Base-by-base conservation (phyloP, 75 land plant species). In the Pinus albicaulis region DNA sequence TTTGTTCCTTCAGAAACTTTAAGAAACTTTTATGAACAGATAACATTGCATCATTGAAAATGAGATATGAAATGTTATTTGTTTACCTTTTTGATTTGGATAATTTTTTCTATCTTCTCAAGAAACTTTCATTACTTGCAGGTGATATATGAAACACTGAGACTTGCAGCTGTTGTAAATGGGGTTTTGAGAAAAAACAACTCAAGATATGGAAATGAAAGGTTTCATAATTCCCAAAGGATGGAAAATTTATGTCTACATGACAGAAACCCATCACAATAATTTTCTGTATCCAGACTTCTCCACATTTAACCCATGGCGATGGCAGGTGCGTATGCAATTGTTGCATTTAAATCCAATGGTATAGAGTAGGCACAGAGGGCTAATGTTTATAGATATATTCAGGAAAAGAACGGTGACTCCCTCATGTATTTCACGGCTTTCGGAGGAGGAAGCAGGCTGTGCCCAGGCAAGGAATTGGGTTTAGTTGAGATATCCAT, bases 61-160 rank as follows among this genome's bases (percentile, higher is more conserved):
- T n/a, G n/a, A n/a, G n/a, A n/a, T n/a, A n/a, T n/a, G 34, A 17
- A 38, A 19, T 26, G 28, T 15, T 63, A 4, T 26, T 28, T 15
- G 31, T 1, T 63, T 63, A 5, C 1, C 6, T 63, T 44, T 44
- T 44, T 44, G 48, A 44, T 44, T 44, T 44, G 6, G 7, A 5
- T 41, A 41, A 5, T 63, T 41, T 44, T 0, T 57, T 16, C 19
- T 57, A 5, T 3, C 7, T 63, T 34, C 4, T 64, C 7, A 64
- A 15, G 14, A 10, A 48, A 11, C 52, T 1, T 64, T 17, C 52
- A 22, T 1, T 3, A 20, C 26, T 55, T 80, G 73, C 87, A 94
- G 98, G 95, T 95, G 55, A 92, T 95, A 25, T 86, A 82, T 70
- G 98, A 95, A 77, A 89, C 98, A 0, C 76, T 92, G 38, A 84